Percentiles rank a stretch among this genome's conserved stretches.
These are phyloP conservation scores for Paraphaeosphaeria sporulosa DNA, from an alignment of 2,329 filamentous ascomycete species.

Conservation along the genomic window DNA sequence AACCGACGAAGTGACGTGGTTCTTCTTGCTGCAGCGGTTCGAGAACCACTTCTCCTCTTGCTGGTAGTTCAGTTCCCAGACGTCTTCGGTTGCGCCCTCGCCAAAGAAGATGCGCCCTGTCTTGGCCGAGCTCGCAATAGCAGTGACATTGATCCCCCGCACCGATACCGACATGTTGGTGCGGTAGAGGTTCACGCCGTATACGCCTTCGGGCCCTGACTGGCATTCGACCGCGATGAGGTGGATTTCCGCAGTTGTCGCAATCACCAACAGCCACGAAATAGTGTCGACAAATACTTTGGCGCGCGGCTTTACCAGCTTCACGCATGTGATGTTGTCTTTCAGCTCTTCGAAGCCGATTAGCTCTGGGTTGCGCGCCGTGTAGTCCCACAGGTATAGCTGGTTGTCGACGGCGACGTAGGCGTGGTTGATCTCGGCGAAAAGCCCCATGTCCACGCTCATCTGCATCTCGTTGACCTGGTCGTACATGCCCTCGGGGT, in stretches of 20 bases:
- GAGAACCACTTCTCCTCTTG: constrained; percentile 98
- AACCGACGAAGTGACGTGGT: constrained; percentile 75
- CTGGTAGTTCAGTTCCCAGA: constrained; percentile 95
- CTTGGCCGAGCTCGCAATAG: constrained; percentile 78
- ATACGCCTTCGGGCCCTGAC: constrained; percentile 70
- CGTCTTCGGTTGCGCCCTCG: constrained; percentile 79
- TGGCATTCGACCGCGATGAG: constrained; percentile 81
- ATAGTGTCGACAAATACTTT: constrained; percentile 89
- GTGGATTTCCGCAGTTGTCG: constrained; percentile 83
- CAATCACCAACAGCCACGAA: constrained; percentile 86
- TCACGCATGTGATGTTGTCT: constrained; percentile 89
- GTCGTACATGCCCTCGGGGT: constrained; percentile 90
- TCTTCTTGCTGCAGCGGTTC: constrained; percentile 84
- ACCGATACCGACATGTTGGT: constrained; percentile 85
- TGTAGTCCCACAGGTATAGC: constrained; percentile 98
- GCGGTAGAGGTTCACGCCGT: constrained; percentile 80
- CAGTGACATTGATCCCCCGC: constrained; percentile 76
- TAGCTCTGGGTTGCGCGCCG: constrained; percentile 85
- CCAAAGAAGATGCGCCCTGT: constrained; percentile 94
- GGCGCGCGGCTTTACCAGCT: constrained; percentile 81
- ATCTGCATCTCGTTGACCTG: constrained; percentile 90
- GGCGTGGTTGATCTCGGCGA: constrained; percentile 92
- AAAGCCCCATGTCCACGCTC: constrained; percentile 92
- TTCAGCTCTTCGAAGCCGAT: constrained; percentile 91
- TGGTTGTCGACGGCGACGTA: constrained; percentile 97